Percentiles rank a stretch among this genome's conserved stretches.
These are phyloP conservation scores for Kokia cookei DNA, from an alignment of 441 rosid genomes.

Conservation along the genomic window DNA sequence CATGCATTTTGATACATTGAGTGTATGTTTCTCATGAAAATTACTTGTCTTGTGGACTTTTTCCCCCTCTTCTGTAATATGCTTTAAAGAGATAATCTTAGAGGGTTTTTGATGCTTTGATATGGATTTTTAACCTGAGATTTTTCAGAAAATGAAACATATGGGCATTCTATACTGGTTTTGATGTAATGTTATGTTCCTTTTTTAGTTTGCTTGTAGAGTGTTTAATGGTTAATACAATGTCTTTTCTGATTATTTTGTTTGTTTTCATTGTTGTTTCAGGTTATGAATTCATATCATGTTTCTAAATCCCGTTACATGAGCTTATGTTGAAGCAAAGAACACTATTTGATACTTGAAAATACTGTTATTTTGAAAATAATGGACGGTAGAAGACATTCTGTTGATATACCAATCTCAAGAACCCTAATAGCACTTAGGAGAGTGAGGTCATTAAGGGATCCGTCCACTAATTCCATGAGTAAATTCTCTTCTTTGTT, in stretches of 20 bases:
- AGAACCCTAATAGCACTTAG: constrained; percentile 84
- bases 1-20: background rate
- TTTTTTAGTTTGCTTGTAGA: background rate
- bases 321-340: constrained; percentile 7
- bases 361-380: constrained; percentile 6
- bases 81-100: background rate
- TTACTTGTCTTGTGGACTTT: background rate
- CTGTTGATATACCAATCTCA: constrained; percentile 83
- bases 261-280: constrained; percentile 4
- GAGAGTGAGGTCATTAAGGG: constrained; percentile 87
- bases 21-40: background rate
- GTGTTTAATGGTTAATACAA: background rate
- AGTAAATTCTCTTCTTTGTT: constrained; percentile 79
- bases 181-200: background rate
- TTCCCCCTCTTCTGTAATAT: background rate
- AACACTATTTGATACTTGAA: background rate
- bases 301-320: constrained; percentile 15
- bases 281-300: constrained; percentile 14
- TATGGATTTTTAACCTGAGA: background rate
- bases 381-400: constrained; percentile 76
- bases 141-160: background rate
- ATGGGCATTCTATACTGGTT: background rate
- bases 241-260: background rate
- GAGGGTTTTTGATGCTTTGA: background rate
- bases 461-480: constrained; percentile 89